Evolutionary conservation across 2,329 filamentous ascomycete species (phyloP).

Genomic region (Didymella pinodella): DNA sequence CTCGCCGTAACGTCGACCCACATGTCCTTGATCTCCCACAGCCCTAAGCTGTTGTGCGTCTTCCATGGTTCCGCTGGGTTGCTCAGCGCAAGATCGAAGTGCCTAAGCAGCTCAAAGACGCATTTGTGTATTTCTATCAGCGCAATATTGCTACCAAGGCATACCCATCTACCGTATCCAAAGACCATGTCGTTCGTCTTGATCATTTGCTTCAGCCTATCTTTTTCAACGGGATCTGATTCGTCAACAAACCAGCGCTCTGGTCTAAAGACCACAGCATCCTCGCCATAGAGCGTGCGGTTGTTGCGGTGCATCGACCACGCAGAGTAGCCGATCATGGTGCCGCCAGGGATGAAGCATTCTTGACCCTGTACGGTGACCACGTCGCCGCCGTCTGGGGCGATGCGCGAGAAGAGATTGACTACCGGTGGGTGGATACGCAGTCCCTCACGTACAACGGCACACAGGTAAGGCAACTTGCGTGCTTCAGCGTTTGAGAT

Average conservation of each 20-base stretch:
- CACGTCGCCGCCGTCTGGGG: slow-evolving; percentile 44
- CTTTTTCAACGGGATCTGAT: slow-evolving; percentile 28
- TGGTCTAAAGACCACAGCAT: slow-evolving; percentile 58
- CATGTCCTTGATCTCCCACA: slow-evolving; percentile 45
- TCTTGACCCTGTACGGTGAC: slow-evolving; percentile 40
- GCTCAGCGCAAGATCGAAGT: slow-evolving; percentile 45
- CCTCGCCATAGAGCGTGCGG: slow-evolving; percentile 44
- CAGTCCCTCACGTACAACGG: slow-evolving; percentile 58
- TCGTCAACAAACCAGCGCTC: slow-evolving; percentile 58
- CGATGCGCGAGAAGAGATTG: slow-evolving; percentile 43
- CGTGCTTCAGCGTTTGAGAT: slow-evolving; percentile 59
- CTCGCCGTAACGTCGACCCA: slow-evolving; percentile 42
- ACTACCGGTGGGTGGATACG: slow-evolving; percentile 55
- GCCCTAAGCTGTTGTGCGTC: slow-evolving; percentile 36
- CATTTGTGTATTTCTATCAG: slow-evolving; percentile 52
- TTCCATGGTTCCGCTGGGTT: slow-evolving; percentile 44
- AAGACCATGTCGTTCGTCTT: slow-evolving; percentile 48
- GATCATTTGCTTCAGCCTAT: slow-evolving; percentile 42
- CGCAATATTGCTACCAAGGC: slow-evolving; percentile 47
- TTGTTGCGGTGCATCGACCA: slow-evolving; percentile 47
- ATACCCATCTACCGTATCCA: slow-evolving; percentile 48
- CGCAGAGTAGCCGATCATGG: slow-evolving; percentile 45
- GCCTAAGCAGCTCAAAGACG: slow-evolving; percentile 52
- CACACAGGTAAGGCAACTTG: slow-evolving; percentile 55
- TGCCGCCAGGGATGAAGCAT: slow-evolving; percentile 47